Evolutionary conservation across 805 yeast species (phyloP), one percentile per base, ranked within the genome.

Genomic region (Kuraishia ogatae): DNA sequence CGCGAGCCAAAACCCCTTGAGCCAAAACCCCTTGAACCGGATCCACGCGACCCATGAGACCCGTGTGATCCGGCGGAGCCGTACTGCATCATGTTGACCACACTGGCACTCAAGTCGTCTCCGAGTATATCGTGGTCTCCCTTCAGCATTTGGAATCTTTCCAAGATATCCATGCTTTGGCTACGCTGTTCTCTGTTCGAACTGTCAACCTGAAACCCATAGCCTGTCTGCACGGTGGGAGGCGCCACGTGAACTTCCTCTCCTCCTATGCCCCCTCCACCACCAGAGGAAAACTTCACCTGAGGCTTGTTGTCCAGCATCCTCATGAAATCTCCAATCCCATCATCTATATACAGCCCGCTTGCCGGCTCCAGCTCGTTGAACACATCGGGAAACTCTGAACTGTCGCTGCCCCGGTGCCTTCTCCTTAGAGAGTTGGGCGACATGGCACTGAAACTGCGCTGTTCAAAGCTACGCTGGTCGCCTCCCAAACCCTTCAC

Each of bases 221-320:
- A 7, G 7, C 11, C 35, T 28, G 35, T 26, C 29, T 10, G 8
- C 10, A 26, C 29, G 29, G 29, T 26, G 29, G 29, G 10, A 26
- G 10, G 5, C 29, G 8, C 29, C 29, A 26, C 29, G 10, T 26
- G 5, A 26, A 6, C 29, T 6, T 10, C 29, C 29, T 10, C 29
- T 26, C 29, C 29, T 26, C 29, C 29, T 26, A 26, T 26, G 7
- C 17, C 43, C 15, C 43, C 43, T 35, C 43, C 43, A 5, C 43
- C n/a, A 15, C 43, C 43, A 3, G 69, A 61, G 7, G 67, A 57
- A 48, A 71, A 59, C 51, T 71, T 59, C 47, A 71, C 56, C 54
- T 69, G 72, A 1, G 75, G 75, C 53, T 67, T 71, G 8, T 70
- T 64, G 48, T 71, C 74, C 24, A 71, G 56, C 65, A 70, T 62